Evolutionary conservation across 176 grass and related monocot genomes (phyloP).

Genomic region (Oryza meridionalis): DNA sequence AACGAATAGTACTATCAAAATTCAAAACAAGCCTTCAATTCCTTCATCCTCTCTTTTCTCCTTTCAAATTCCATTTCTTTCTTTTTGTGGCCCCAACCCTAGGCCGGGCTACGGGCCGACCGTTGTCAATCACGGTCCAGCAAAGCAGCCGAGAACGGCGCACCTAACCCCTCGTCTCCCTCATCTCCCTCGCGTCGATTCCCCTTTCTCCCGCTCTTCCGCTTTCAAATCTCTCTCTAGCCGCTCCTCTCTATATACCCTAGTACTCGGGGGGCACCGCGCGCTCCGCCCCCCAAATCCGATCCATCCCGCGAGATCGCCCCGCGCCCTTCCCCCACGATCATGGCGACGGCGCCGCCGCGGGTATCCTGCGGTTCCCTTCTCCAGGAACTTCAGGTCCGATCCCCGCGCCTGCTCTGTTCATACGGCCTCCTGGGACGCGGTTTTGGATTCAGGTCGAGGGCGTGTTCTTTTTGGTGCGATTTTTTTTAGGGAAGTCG

Average conservation of each 20-base stretch:
- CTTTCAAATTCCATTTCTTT: not conserved
- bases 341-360: constrained; percentile 35
- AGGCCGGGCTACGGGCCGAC: not conserved
- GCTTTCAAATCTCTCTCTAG: constrained; percentile 33
- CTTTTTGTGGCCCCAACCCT: not conserved
- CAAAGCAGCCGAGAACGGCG: constrained; percentile 40
- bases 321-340: not conserved
- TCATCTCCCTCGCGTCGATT: not conserved
- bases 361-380: constrained; percentile 66
- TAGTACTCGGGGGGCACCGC: constrained; percentile 9
- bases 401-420: not conserved
- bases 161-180: not conserved
- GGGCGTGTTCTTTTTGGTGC: not conserved
- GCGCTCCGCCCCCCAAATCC: not conserved
- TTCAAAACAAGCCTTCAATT: too few relatives aligned
- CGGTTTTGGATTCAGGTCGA: not conserved
- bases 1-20: too few relatives aligned
- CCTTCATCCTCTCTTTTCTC: not conserved
- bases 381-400: constrained; percentile 87
- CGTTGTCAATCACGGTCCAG: constrained; percentile 21
- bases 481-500: not conserved
- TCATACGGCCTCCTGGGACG: not conserved
- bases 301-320: not conserved
- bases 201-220: constrained; percentile 37
- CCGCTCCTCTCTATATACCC: constrained; percentile 40